Base-by-base conservation (phyloP, 2,329 filamentous ascomycete species). In the Peltaster fructicola region DNA sequence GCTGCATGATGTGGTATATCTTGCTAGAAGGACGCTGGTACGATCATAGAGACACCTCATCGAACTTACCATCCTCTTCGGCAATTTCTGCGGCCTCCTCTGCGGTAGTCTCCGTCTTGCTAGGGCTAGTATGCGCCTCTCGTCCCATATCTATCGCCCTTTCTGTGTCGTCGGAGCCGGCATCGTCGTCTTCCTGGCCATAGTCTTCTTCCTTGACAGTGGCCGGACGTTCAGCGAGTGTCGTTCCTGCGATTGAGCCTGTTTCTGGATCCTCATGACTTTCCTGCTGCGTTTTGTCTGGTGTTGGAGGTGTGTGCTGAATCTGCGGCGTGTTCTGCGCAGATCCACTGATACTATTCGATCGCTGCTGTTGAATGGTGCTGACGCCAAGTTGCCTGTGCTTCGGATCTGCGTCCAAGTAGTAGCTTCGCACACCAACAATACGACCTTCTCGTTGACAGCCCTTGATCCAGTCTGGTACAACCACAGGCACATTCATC, bases 401-500 rank as follows among this genome's bases (percentile, higher is more conserved):
- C 41, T 68, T 67, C 10, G 69, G 68, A 45, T 79, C 73, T 3
- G 85, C 88, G 46, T 93, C 84, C 15, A 98, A 65, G 51, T 98
- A 98, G 54, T 93, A 98, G 39, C 84, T 84, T 40, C 88, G 74
- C 15, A 95, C 88, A 24, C 85, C 82, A 3, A 95, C 74, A 34
- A 98, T 91, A 31, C 82, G 71, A 21, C 85, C 85, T 50, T 80
- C 84, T 37, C 77, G 68, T 54, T 95, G 85, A 48, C 88, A 98
- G n/a, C 82, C 85, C 40, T 91, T 78, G 15, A 98, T 68, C 88
- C 88, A 98, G 51, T 98, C 88, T 11, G 88, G 88, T 18, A 88
- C 69, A 12, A 98, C 88, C 7, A 98, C 81, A 6, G 88, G 88
- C 27, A 98, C 91, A 51, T 95, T 98, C 68, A 84, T 90, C 58